Conservation (phyloP, 1,284 basidiomycete genomes). For the Marasmius oreades region DNA sequence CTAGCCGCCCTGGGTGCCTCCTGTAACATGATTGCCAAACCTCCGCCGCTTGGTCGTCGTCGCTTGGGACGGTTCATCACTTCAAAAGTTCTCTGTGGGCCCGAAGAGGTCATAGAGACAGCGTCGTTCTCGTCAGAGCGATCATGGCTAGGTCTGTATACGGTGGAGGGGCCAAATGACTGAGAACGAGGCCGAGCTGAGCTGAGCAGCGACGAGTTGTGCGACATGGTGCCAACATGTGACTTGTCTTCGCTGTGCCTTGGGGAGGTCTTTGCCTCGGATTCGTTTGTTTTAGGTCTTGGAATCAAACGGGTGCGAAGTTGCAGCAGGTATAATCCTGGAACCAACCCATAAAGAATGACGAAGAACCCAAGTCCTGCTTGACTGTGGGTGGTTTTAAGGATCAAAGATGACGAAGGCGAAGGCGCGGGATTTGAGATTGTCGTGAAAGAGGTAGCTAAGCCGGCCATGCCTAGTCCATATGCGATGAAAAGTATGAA, state of each 20-base stretch:
- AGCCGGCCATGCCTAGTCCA: conserved; percentile 55
- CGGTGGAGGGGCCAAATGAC: conserved; percentile 50
- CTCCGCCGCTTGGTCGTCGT: conserved; percentile 27
- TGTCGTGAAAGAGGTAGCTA: conserved; percentile 61
- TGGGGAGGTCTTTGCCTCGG: conserved; percentile 31
- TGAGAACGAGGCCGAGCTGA: conserved; percentile 46
- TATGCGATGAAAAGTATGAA: conserved; percentile 49
- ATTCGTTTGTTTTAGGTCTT: conserved; percentile 12
- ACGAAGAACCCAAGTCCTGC: conserved; percentile 61
- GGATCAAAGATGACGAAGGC: conserved; percentile 28
- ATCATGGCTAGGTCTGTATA: conserved; percentile 43
- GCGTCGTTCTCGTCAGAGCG: conserved; percentile 18
- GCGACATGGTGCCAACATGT: conserved; percentile 29
- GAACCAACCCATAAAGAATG: conserved; percentile 53
- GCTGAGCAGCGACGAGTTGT: conserved; percentile 33
- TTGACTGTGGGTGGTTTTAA: conserved; percentile 60
- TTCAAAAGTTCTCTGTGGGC: conserved; percentile 56
- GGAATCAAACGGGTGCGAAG: conserved; percentile 21
- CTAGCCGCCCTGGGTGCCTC: conserved; percentile 24
- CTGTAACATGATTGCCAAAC: neutral
- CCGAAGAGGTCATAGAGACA: conserved; percentile 30
- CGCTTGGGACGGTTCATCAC: conserved; percentile 65
- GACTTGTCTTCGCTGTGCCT: conserved; percentile 47
- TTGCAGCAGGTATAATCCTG: conserved; percentile 38
- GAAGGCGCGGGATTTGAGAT: conserved; percentile 30